These are phyloP conservation scores for Ceratobasidium sp. DNA, from an alignment of 1,284 basidiomycete species.

Conservation along the genomic window DNA sequence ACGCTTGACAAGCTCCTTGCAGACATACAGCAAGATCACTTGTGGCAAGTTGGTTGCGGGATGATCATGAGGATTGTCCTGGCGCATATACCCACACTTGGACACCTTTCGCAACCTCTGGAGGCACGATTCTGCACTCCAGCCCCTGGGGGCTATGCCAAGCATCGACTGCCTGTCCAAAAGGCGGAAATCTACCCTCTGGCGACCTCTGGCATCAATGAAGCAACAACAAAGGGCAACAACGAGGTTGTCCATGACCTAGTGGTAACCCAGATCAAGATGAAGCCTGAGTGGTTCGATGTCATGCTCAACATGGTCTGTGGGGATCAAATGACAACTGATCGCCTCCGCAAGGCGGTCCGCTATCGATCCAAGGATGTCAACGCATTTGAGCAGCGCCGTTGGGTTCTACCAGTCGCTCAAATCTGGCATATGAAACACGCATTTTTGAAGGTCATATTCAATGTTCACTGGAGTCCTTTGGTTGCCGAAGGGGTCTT, in stretches of 20 bases:
- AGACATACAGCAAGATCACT: background rate
- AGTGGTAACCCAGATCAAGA: background rate
- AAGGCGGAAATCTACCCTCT: background rate
- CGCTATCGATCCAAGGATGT: conserved; percentile 54
- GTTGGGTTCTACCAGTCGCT: conserved; percentile 51
- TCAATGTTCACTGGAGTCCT: conserved; percentile 51
- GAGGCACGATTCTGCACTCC: background rate
- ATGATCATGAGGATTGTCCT: conserved; percentile 6
- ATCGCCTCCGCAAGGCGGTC: conserved; percentile 55
- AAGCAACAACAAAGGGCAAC: background rate
- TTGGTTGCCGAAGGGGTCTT: conserved; percentile 50
- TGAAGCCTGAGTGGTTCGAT: conserved; percentile 22
- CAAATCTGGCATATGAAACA: conserved; percentile 54
- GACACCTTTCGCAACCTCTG: background rate
- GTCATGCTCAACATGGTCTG: conserved; percentile 51
- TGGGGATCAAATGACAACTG: conserved; percentile 58
- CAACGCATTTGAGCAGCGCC: conserved; percentile 49
- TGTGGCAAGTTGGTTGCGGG: background rate
- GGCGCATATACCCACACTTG: background rate
- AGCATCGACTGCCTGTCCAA: background rate
- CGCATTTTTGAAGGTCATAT: conserved; percentile 51
- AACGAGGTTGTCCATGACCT: conserved; percentile 3
- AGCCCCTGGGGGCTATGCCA: background rate
- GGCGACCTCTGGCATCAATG: conserved; percentile 22
- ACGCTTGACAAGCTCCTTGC: background rate